Evolutionary conservation across 176 grass and related monocot genomes (phyloP).

Genomic region (Oryza brachyantha): DNA sequence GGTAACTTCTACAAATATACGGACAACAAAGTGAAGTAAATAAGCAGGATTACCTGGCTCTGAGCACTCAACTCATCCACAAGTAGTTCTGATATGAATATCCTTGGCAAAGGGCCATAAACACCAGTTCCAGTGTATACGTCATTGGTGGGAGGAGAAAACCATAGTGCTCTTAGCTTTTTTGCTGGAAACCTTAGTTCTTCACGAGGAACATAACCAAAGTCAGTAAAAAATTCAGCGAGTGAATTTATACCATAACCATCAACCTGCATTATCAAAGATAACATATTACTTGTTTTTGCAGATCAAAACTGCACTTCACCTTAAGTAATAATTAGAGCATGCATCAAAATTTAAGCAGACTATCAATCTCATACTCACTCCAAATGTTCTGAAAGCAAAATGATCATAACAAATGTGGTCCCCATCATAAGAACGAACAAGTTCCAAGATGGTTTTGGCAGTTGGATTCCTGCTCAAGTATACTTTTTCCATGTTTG

Average conservation of each 20-base stretch:
- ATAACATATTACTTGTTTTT: background rate
- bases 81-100: slow-evolving; percentile 98
- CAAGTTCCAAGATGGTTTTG: slow-evolving; percentile 74
- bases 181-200: slow-evolving; percentile 92
- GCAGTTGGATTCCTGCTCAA: slow-evolving; percentile 83
- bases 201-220: slow-evolving; percentile 73
- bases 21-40: background rate
- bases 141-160: slow-evolving; percentile 65
- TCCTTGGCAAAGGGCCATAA: slow-evolving; percentile 77
- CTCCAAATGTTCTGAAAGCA: slow-evolving; percentile 95
- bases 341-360: slow-evolving; percentile 6
- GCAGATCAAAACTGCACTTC: slow-evolving; percentile 2
- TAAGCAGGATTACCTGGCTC: slow-evolving; percentile 58
- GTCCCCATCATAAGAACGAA: slow-evolving; percentile 65
- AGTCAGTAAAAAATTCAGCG: slow-evolving; percentile 79
- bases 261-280: slow-evolving; percentile 62
- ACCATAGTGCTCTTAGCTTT: slow-evolving; percentile 92
- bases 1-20: slow-evolving; percentile 10
- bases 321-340: background rate
- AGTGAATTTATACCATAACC: slow-evolving; percentile 92
- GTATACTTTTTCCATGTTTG: slow-evolving; percentile 88
- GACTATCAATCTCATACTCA: slow-evolving; percentile 25
- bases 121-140: slow-evolving; percentile 52
- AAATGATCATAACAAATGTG: slow-evolving; percentile 91
- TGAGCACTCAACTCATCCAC: slow-evolving; percentile 75